Conservation (phyloP, 345 rosid genomes). For the Trapa incisa region DNA sequence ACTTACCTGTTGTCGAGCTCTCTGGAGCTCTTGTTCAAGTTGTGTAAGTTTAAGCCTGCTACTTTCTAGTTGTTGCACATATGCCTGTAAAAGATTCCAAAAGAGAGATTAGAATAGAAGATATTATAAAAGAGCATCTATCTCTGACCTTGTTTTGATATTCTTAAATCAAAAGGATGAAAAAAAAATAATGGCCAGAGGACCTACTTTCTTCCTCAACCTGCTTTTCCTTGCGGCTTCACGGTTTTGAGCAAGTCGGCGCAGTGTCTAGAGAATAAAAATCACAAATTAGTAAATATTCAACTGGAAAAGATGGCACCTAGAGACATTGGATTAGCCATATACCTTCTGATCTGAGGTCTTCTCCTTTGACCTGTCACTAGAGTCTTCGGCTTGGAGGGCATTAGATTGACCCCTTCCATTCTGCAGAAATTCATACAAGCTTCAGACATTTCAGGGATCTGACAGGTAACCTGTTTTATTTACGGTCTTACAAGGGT, state of each 20-base stretch:
- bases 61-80: slow-evolving; percentile 92
- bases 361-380: slow-evolving; percentile 86
- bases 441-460: slow-evolving; percentile 6
- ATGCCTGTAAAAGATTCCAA: slow-evolving; percentile 37
- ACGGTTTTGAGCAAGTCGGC: slow-evolving; percentile 98
- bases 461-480: background rate
- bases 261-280: slow-evolving; percentile 43
- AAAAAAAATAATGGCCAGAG: background rate
- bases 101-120: slow-evolving; percentile 3
- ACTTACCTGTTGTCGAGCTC: slow-evolving; percentile 86
- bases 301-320: background rate
- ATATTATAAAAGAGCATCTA: background rate
- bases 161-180: background rate
- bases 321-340: slow-evolving; percentile 1
- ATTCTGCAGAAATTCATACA: slow-evolving; percentile 35
- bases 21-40: slow-evolving; percentile 90
- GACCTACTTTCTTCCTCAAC: slow-evolving; percentile 72
- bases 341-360: slow-evolving; percentile 70
- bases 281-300: slow-evolving; percentile 3
- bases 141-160: background rate
- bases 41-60: slow-evolving; percentile 77
- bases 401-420: slow-evolving; percentile 43
- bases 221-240: slow-evolving; percentile 99
- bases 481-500: background rate
- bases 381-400: slow-evolving; percentile 56